Conservation (phyloP, 2,329 filamentous ascomycete species). For the Fusarium subtropicale region DNA sequence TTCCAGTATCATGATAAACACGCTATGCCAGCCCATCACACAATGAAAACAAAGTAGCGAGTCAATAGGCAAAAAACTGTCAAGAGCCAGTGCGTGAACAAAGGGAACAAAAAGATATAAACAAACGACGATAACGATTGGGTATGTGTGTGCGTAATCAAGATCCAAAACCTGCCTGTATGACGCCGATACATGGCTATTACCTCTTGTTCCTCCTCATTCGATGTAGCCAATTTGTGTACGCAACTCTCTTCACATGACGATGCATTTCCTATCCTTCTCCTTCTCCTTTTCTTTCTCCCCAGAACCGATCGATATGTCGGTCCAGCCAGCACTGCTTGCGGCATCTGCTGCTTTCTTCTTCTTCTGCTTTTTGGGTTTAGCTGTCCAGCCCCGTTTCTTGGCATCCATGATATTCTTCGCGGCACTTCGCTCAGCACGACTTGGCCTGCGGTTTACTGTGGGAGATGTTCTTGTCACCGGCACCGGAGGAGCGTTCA, state of each 20-base stretch:
- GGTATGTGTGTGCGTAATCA: constrained; percentile 38
- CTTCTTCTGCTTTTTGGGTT: constrained; percentile 54
- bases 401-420: constrained; percentile 73
- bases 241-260: constrained; percentile 59
- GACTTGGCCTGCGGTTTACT: constrained; percentile 62
- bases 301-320: constrained; percentile 55
- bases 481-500: constrained; percentile 52
- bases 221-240: constrained; percentile 10
- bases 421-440: constrained; percentile 69
- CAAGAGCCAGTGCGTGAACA: neutral
- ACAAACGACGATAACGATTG: constrained; percentile 28
- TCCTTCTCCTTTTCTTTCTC: constrained; percentile 52
- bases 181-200: constrained; percentile 17
- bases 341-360: constrained; percentile 56
- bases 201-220: constrained; percentile 8
- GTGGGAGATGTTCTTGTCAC: constrained; percentile 55
- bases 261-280: constrained; percentile 63
- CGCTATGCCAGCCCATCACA: constrained; percentile 33
- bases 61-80: constrained; percentile 14
- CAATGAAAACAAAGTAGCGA: constrained; percentile 30
- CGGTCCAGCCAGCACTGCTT: constrained; percentile 65
- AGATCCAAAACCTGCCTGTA: constrained; percentile 8
- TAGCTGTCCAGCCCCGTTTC: constrained; percentile 65
- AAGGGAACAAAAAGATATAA: constrained; percentile 15
- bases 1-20: constrained; percentile 25